Evolutionary conservation across 2,329 filamentous ascomycete genomes (phyloP), one percentile per base, ranked within the genome.

Genomic region (Leptographium wingfieldii): DNA sequence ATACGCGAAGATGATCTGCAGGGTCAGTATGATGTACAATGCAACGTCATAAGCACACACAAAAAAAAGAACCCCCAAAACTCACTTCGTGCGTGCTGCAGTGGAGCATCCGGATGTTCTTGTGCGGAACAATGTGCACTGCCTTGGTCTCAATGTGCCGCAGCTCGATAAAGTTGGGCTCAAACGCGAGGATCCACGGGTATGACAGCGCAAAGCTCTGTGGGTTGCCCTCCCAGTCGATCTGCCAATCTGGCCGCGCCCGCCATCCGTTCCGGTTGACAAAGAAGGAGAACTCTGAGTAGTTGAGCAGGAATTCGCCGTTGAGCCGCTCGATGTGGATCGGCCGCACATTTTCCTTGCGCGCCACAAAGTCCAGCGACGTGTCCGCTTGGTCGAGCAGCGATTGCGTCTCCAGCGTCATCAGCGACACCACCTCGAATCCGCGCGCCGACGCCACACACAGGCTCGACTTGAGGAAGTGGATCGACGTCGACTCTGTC

Each of bases 231-330:
- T 99, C 94, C 94, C 94, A 99, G 64, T 92, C 88, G 69, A 99
- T 96, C 68, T 88, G 86, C 94, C 94, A 99, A 73, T 99, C 94
- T 5, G 92, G 91, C 68, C 92, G 82, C 59, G 92, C 92, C 64
- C 94, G 85, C 94, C 94, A 99, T 46, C 94, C 94, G 72, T 99
- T 97, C 68, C 94, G 85, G 74, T 99, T 97, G 70, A 99, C 94
- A 69, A 97, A 99, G 82, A 99, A 99, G 14, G 90, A 96, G 74
- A 96, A 99, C 72, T 99, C 94, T 5, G 90, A 94, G 75, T 99
- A 99, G 73, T 96, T 97, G 64, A 99, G 85, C 66, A 99, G 74
- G 78, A 99, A 99, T 70, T 99, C 94, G 71, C 92, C 92, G 66
- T 95, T 95, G 70, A 97, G 86, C 54, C 94, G 88, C 73, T 99